Evolutionary conservation across 202 grass and related monocot species (phyloP), one percentile per base, ranked within the genome.

Genomic region (Carex sylvatica): DNA sequence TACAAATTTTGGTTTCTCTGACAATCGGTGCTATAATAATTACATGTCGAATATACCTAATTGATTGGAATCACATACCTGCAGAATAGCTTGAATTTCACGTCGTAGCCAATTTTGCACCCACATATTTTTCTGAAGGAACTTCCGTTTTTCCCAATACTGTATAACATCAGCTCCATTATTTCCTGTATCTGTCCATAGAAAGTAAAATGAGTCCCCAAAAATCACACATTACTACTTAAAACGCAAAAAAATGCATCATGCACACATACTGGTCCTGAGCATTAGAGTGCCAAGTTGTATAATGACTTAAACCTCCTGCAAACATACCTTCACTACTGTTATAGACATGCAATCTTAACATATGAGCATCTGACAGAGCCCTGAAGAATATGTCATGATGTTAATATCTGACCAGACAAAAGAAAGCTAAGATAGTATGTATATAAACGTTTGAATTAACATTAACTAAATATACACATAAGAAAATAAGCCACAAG

Each of bases 11-110:
- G 20, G 44, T 67, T 51, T n/a, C 52, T 9, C 33, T 58, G 53
- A 56, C 5, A 2, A 60, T 74, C 60, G n/a, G 9, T 35, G 9
- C 20, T 77, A 10, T 8, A 61, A 33, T 16, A 8, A 49, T 46
- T 80, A 26, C 11, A 75, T 18, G 47, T 65, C 22, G 52, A 13
- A 40, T 12, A 12, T 70, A 19, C 33, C 10, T 44, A 74, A 73
- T 74, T 59, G 51, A 83, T 51, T 23, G 19, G 0, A 12, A 82
- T 62, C 19, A 23, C 60, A 47, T 86, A 93, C 92, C 88, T 86
- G 89, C 35, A 82, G 90, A 70, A 98, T 80, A 81, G 89, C 87
- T 83, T 98, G 91, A 87, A 98, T 84, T 90, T 98, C 96, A 46
- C 81, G 70, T 83, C 80, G 90, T 18, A 98, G 20, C 96, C 96